Base-by-base conservation (phyloP, 768 basidiomycete species). In the Rhizopogon vulgaris region DNA sequence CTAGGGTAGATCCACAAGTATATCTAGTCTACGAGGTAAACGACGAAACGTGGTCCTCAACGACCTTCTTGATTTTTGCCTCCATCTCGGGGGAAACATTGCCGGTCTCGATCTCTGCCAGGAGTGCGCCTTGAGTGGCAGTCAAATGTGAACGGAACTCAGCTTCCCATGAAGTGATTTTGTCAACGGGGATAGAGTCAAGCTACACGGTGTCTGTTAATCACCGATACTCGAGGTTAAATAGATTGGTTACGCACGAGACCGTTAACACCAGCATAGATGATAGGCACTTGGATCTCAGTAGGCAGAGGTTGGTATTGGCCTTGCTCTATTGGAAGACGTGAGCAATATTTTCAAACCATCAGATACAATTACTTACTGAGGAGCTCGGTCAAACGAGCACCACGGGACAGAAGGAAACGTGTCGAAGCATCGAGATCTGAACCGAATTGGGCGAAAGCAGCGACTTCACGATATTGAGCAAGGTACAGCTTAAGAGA, bases 181-280 rank as follows among this genome's bases (percentile, higher is more conserved):
- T 78, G 63, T 96, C 91, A 49, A 96, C 94, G 41, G 93, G 88
- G 72, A 99, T 90, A 27, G 90, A 77, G 70, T 98, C 96, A 62
- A 99, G 92, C 84, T 90, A 53, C 1, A 41, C 15, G 12, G 15
- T 4, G 12, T 12, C 22, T 0, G 22, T 22, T 22, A 46, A 30
- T 15, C 8, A 24, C 14, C 5, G 1, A 14, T 3, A 34, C 5
- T 9, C 2, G 14, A 34, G 14, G 30, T 5, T 6, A 5, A 10
- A 15, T 15, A 52, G 10, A 38, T 1, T 14, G 30, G 17, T 11
- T 4, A 79, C 87, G 60, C 69, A 88, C 86, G 58, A 96, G 84
- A 91, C 96, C 96, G 75, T 98, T 94, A 63, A 99, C 96, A 84
- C 95, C 95, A 60, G 95, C 96, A 71, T 95, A 97, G 78, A 98